Conservation (phyloP, 495 filamentous ascomycete species). For the Lepraria neglecta region DNA sequence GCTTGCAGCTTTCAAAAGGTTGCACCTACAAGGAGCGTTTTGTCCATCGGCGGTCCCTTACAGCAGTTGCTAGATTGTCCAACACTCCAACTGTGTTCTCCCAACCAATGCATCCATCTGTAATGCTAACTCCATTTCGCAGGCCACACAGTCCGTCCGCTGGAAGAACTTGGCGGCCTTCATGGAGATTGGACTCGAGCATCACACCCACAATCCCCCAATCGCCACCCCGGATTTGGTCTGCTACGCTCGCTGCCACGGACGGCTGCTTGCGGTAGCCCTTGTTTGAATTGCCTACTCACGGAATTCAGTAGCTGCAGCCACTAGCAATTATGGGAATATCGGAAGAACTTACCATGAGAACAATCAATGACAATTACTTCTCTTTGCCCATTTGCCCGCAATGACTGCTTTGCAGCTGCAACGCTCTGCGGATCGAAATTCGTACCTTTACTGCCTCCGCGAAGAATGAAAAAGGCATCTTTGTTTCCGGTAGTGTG, state of each 20-base stretch:
- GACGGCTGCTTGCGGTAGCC: constrained; percentile 94
- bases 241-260: constrained; percentile 72
- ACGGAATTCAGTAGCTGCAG: not conserved
- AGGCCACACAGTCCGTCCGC: constrained; percentile 78
- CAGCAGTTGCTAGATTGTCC: constrained; percentile 68
- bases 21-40: not conserved
- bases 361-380: constrained; percentile 96
- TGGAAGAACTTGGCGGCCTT: constrained; percentile 87
- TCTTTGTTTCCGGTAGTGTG: constrained; percentile 92
- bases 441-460: constrained; percentile 88
- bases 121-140: constrained; percentile 93
- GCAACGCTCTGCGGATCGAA: constrained; percentile 79
- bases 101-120: constrained; percentile 93
- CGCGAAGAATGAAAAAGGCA: constrained; percentile 92
- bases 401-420: constrained; percentile 63
- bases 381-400: constrained; percentile 56
- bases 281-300: constrained; percentile 77
- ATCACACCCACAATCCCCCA: constrained; percentile 91
- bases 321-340: not conserved
- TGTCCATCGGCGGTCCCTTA: constrained; percentile 54
- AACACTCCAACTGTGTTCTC: constrained; percentile 79
- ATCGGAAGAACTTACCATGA: constrained; percentile 45
- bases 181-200: constrained; percentile 95
- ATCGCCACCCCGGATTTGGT: constrained; percentile 80
- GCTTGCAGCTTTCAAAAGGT: too few species aligned